Percentiles rank a stretch among this genome's conserved stretches.
Evolutionary conservation across 805 yeast genomes (phyloP).

Genomic region (Candida xiaguanensis): DNA sequence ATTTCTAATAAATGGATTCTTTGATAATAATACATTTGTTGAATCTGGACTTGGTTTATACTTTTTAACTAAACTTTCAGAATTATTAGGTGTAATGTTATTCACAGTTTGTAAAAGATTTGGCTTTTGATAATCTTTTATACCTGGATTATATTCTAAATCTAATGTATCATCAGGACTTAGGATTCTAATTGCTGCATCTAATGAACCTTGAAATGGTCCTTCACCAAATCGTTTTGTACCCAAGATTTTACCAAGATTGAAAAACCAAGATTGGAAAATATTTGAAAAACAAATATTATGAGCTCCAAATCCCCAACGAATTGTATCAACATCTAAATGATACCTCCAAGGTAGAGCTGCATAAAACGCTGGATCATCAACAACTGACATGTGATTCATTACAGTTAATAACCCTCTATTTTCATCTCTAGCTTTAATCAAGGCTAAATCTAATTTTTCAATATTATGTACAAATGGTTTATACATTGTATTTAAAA

Average conservation of each 20-base stretch:
- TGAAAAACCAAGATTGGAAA: slow-evolving; percentile 59
- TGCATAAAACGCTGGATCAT: slow-evolving; percentile 91
- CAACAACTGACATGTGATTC: slow-evolving; percentile 92
- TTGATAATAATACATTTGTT: slow-evolving; percentile 28
- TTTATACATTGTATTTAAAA: slow-evolving; percentile 59
- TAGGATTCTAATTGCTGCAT: slow-evolving; percentile 76
- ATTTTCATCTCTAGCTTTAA: slow-evolving; percentile 60
- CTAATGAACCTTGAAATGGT: slow-evolving; percentile 86
- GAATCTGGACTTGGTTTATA: slow-evolving; percentile 27
- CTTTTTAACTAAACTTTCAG: slow-evolving; percentile 16
- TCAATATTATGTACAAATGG: slow-evolving; percentile 62
- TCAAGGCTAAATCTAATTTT: slow-evolving; percentile 59
- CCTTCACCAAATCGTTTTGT: slow-evolving; percentile 89
- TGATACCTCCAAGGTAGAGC: slow-evolving; percentile 71
- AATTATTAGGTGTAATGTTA: slow-evolving; percentile 8
- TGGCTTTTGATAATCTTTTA: slow-evolving; percentile 25
- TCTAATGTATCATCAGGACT: slow-evolving; percentile 73
- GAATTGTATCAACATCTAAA: slow-evolving; percentile 56
- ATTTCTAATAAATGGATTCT: slow-evolving; percentile 53
- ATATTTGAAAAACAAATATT: slow-evolving; percentile 76
- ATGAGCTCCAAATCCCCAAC: slow-evolving; percentile 96
- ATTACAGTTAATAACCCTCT: slow-evolving; percentile 79
- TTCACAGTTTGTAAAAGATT: slow-evolving; percentile 39
- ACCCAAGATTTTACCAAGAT: slow-evolving; percentile 83
- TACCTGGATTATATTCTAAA: slow-evolving; percentile 34